Base-by-base conservation (phyloP, 441 rosid genomes). In the Breynia disticha region DNA sequence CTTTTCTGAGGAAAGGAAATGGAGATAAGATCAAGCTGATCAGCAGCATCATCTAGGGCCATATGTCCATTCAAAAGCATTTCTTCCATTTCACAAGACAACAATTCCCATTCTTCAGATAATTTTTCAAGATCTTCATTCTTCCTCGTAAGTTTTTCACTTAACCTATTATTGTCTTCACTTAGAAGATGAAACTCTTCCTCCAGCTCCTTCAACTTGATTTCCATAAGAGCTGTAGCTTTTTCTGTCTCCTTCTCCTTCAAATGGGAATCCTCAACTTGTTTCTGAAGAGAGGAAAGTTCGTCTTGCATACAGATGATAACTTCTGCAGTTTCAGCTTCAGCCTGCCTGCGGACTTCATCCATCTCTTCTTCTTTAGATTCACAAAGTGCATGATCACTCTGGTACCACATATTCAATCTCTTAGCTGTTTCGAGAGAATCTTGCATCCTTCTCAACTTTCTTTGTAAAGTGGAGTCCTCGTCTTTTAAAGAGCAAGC, bases 241-340 rank as follows among this genome's bases (percentile, higher is more conserved):
- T 70, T 78, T 65, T 79, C 64, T 52, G 72, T 50, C 59, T 73
- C 81, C 60, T 56, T 73, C 76, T 90, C 98, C 73, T 80, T 87
- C 64, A 76, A 69, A 48, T 86, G 83, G 72, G 69, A 82, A 57
- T 76, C 84, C 22, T 72, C 79, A 55, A 86, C 82, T 73, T 84
- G 84, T 73, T 79, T 71, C 71, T 90, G 93, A 74, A 95, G 97
- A 74, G 68, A 54, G 67, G 81, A 74, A 48, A 95, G 95, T 74
- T 95, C 97, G 73, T 83, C 88, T 81, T 90, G 94, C 89, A 90
- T 69, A 62, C 89, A 85, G 64, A 94, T 82, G 67, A 94, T 90
- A 64, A 82, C 96, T 81, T 90, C 95, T 4, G 80, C 97, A 60
- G 96, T 82, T 69, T 86, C 97, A 72, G 83, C 95, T 77, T 94